Percentiles rank a stretch among this genome's conserved stretches.
Evolutionary conservation across 108 stramenopile genomes (phyloP).

Genomic region (Cyclostephanos invisitatus): DNA sequence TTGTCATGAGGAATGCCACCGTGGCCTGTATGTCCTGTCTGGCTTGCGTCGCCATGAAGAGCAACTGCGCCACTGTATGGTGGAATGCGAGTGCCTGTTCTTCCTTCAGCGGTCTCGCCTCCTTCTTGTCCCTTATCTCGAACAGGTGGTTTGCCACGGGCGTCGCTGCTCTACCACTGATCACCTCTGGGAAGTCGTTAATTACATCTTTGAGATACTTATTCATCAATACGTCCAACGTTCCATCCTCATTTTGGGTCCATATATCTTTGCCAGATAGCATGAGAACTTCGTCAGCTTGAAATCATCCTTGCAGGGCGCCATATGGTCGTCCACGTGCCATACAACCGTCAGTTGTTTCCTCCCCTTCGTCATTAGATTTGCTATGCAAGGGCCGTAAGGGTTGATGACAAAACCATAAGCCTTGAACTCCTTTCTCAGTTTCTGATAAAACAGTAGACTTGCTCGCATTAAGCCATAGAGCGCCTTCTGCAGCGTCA

Average conservation of each 20-base stretch:
- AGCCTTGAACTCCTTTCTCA: neutral
- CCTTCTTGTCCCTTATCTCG: neutral
- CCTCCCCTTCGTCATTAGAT: neutral
- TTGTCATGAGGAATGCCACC: constrained; percentile 10
- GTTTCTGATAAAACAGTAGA: neutral
- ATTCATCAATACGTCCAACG: constrained; percentile 8
- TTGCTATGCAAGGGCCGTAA: constrained; percentile 1
- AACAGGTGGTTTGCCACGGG: neutral
- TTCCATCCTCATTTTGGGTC: neutral
- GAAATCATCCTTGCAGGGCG: constrained; percentile 24
- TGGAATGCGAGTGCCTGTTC: neutral
- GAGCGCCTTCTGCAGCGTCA: constrained; percentile 33
- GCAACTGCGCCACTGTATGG: constrained; percentile 36
- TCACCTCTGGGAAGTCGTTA: constrained; percentile 5
- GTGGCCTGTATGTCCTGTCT: constrained; percentile 9
- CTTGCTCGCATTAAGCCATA: constrained; percentile 32
- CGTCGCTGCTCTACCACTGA: neutral
- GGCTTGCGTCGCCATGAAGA: constrained; percentile 10
- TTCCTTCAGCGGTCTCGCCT: neutral
- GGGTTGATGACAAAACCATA: neutral
- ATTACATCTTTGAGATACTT: constrained; percentile 2
- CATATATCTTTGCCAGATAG: neutral
- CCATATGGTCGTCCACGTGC: constrained; percentile 61
- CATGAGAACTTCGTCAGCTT: neutral
- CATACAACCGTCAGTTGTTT: constrained; percentile 13